Evolutionary conservation across 2,329 filamentous ascomycete genomes (phyloP).

Genomic region (Alternaria infectoria): DNA sequence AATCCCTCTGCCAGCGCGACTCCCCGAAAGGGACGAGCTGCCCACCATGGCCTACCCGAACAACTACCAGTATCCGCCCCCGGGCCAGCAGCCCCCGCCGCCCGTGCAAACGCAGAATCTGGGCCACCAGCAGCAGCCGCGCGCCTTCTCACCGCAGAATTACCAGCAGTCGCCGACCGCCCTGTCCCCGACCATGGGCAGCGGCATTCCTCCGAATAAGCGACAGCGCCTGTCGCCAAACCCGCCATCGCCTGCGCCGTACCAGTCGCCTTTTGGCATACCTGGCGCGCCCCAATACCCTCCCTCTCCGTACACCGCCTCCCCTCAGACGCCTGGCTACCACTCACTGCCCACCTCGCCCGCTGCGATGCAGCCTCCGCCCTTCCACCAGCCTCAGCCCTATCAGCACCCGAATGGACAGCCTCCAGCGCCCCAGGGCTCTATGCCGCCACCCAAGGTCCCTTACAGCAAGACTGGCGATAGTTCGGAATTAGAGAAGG

Average conservation of each 20-base stretch:
- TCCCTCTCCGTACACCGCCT: slow-evolving; percentile 47
- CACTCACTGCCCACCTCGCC: slow-evolving; percentile 43
- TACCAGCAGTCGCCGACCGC: slow-evolving; percentile 59
- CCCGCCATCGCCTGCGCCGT: slow-evolving; percentile 62
- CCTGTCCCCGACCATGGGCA: slow-evolving; percentile 54
- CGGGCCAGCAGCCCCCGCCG: slow-evolving; percentile 37
- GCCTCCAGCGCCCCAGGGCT: slow-evolving; percentile 35
- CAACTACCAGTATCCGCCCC: slow-evolving; percentile 38
- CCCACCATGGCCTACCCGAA: slow-evolving; percentile 43
- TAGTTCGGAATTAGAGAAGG: slow-evolving; percentile 55
- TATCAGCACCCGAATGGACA: slow-evolving; percentile 41
- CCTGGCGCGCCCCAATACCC: slow-evolving; percentile 54
- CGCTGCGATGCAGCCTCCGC: slow-evolving; percentile 36
- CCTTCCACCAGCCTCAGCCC: slow-evolving; percentile 61
- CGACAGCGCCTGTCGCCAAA: slow-evolving; percentile 74
- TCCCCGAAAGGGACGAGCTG: slow-evolving; percentile 33
- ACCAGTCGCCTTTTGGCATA: slow-evolving; percentile 38
- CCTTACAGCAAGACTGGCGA: slow-evolving; percentile 57
- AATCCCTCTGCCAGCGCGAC: slow-evolving; percentile 26
- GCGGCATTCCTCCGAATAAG: slow-evolving; percentile 70
- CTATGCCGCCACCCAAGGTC: slow-evolving; percentile 69
- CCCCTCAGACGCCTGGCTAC: slow-evolving; percentile 37
- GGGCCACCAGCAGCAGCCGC: slow-evolving; percentile 53
- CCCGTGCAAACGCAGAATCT: slow-evolving; percentile 50
- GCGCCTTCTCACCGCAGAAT: slow-evolving; percentile 43